Evolutionary conservation across 176 grass and related monocot genomes (phyloP), one percentile per base, ranked within the genome.

Genomic region (Poa pratensis): DNA sequence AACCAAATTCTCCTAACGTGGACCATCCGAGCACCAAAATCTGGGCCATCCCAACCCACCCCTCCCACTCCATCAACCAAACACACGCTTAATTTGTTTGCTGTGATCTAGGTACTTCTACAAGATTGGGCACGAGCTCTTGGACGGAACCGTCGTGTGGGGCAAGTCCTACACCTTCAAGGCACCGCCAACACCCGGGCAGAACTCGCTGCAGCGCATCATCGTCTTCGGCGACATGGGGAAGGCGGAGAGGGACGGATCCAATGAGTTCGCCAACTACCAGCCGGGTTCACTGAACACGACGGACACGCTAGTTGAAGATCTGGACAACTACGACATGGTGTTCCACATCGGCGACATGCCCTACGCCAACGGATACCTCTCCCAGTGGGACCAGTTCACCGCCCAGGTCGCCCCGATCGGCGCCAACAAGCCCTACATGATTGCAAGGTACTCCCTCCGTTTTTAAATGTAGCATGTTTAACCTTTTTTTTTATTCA

Each of bases 321-420:
- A 95, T 3, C 71, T 98, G 54, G 83, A 95, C 73, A 93, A 93
- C 83, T 92, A 95, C 73, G 93, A 98, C 86, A 92, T 98, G 4
- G 91, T 98, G 4, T 92, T 98, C 77, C 95, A 98, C 86, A 98
- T 98, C 22, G 95, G 95, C 23, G 95, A 98, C 66, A 71, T 98
- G 51, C 73, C 90, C 22, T 98, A 98, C 59, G 75, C 95, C 45
- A 98, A 98, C 42, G 95, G 93, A 10, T 98, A 98, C 80, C 46
- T 95, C 42, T 98, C 93, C 13, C 95, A 98, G 59, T 98, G 95
- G 95, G 95, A 98, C 35, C 95, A 98, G 75, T 98, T 98, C 85
- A 98, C 95, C 7, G 91, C 91, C 0, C 91, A 98, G 89, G 85
- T 98, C 9, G 91, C 83, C 26, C 71, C 82, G 67, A 94, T 98